Evolutionary conservation across 495 filamentous ascomycete species (phyloP).

Genomic region (Neurospora cerealis): DNA sequence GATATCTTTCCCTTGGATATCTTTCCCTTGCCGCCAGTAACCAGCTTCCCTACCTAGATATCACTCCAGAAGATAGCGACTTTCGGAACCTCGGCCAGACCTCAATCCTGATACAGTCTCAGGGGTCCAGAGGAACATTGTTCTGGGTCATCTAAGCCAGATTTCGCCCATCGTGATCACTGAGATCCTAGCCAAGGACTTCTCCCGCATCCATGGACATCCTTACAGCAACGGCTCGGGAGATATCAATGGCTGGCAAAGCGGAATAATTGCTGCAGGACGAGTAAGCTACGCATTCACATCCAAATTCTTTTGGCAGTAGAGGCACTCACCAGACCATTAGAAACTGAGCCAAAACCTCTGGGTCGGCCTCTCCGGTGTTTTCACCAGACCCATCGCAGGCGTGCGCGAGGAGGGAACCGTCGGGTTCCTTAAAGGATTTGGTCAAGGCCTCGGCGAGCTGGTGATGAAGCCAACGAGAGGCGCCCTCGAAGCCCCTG

Average conservation of each 20-base stretch:
- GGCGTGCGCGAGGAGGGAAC: conserved; percentile 44
- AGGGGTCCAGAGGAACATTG: conserved; percentile 44
- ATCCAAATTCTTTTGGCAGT: not conserved
- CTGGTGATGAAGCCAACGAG: conserved; percentile 53
- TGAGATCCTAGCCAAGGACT: conserved; percentile 58
- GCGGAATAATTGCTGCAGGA: conserved; percentile 50
- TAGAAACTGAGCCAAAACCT: conserved; percentile 54
- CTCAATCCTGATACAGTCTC: conserved; percentile 21
- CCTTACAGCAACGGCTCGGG: conserved; percentile 46
- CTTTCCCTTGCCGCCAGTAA: not conserved
- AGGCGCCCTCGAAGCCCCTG: conserved; percentile 41
- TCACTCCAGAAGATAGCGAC: not conserved
- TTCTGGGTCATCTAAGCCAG: conserved; percentile 48
- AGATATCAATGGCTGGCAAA: conserved; percentile 48
- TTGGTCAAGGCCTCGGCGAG: conserved; percentile 59
- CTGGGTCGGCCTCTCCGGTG: conserved; percentile 54
- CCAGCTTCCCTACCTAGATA: not conserved
- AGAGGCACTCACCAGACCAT: not conserved
- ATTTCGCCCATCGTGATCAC: conserved; percentile 56
- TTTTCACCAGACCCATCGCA: conserved; percentile 51
- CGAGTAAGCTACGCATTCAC: not conserved
- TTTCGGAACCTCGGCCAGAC: not conserved
- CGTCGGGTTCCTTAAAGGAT: conserved; percentile 47
- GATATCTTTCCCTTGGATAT: not conserved
- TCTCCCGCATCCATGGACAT: conserved; percentile 63